Conservation (phyloP, 805 yeast genomes). For the Yarrowia bubula region DNA sequence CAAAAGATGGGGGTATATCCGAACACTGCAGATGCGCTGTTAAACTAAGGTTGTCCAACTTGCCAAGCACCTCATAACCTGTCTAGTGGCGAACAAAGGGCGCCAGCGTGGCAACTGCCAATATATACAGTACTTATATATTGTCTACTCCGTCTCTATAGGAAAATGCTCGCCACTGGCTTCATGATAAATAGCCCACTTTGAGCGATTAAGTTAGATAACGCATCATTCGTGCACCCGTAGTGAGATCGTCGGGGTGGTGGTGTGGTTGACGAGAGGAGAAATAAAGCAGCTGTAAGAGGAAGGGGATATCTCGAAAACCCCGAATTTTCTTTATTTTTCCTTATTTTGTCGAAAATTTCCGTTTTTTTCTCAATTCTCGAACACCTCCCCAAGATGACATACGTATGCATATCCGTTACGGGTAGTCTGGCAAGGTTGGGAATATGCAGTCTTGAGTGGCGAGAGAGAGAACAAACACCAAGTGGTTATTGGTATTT, state of each 20-base stretch:
- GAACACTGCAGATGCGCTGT: slow-evolving; percentile 16
- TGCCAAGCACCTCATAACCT: slow-evolving; percentile 5
- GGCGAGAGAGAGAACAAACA: too few species aligned
- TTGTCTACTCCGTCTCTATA: too few species aligned
- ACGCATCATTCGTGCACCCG: slow-evolving; percentile 10
- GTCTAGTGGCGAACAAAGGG: background rate
- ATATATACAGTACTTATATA: too few species aligned
- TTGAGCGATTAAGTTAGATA: slow-evolving; percentile 25
- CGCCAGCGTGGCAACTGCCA: too few species aligned
- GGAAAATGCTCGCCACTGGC: background rate
- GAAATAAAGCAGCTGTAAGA: too few species aligned
- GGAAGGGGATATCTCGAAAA: background rate
- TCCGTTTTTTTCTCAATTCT: too few species aligned
- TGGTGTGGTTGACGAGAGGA: too few species aligned
- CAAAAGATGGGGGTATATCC: background rate
- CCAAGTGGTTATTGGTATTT: too few species aligned
- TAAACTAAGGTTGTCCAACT: background rate
- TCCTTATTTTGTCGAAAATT: too few species aligned
- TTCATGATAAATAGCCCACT: too few species aligned
- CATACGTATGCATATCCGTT: background rate
- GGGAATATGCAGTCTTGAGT: background rate
- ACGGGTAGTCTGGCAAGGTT: background rate
- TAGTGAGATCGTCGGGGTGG: background rate
- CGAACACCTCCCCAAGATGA: too few species aligned
- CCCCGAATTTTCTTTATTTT: too few species aligned